phyloP scores from a whole-genome alignment of 805 yeast genomes.

The Wickerhamiella occidentalis region DNA sequence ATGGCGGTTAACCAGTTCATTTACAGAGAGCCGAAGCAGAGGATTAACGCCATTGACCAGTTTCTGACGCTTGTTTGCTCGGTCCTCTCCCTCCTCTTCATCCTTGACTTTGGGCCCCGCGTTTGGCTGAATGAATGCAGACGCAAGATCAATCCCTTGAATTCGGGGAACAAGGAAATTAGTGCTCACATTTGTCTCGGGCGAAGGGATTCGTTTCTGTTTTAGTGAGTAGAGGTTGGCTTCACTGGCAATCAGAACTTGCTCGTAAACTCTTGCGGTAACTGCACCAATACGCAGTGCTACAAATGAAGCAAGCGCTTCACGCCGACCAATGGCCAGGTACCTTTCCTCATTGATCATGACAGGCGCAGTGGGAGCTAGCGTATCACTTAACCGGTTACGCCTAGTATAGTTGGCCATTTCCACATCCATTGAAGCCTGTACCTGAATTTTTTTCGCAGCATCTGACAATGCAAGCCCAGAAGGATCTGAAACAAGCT shows the following conservation, averaged over 20 bases:
- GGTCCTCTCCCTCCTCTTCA: neutral
- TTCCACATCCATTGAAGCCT: conserved; percentile 14
- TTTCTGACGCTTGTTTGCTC: conserved; percentile 7
- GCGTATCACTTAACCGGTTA: neutral
- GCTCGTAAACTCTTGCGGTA: conserved; percentile 50
- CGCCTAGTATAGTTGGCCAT: neutral
- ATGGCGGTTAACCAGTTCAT: conserved; percentile 45
- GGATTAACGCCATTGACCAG: conserved; percentile 4
- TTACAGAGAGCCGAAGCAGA: neutral
- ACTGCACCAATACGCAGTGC: conserved; percentile 57
- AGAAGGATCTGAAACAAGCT: conserved; percentile 41
- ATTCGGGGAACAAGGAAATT: conserved; percentile 14
- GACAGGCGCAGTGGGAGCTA: conserved; percentile 29
- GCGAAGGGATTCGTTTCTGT: conserved; percentile 24
- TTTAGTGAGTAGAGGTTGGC: conserved; percentile 15
- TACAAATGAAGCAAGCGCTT: conserved; percentile 50
- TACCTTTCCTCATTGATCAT: conserved; percentile 55
- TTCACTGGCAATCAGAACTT: conserved; percentile 49
- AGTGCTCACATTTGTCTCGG: conserved; percentile 19
- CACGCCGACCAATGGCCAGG: conserved; percentile 51
- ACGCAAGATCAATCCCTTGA: conserved; percentile 10
- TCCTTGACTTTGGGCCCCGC: neutral
- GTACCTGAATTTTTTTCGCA: conserved; percentile 30
- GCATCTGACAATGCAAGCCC: conserved; percentile 47
- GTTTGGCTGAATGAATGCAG: conserved; percentile 13